Evolutionary conservation across 1,284 basidiomycete species (phyloP).

Genomic region (Coniferiporia weirii): DNA sequence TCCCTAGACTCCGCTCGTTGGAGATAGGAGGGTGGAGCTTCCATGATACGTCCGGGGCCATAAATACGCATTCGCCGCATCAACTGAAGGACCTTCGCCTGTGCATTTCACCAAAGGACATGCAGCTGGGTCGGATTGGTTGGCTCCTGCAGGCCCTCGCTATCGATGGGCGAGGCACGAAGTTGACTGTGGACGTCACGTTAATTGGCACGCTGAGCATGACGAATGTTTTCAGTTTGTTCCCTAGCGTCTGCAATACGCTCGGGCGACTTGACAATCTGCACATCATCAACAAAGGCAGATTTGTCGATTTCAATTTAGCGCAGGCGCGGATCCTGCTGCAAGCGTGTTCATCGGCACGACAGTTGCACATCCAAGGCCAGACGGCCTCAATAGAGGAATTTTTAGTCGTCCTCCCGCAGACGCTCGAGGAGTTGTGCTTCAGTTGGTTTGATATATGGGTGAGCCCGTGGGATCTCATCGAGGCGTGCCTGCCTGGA

Average conservation of each 20-base stretch:
- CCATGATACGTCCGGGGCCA: conserved; percentile 7
- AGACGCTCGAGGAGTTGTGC: conserved; percentile 12
- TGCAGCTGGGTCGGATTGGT: conserved; percentile 13
- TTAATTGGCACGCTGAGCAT: conserved; percentile 15
- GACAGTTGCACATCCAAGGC: conserved; percentile 12
- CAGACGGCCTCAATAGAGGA: conserved; percentile 16
- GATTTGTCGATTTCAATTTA: conserved; percentile 16
- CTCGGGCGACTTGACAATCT: conserved; percentile 5
- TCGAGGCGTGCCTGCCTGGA: conserved; percentile 11
- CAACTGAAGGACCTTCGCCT: conserved; percentile 8
- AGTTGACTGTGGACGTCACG: conserved; percentile 14
- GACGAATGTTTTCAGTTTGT: conserved; percentile 1
- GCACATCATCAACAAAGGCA: conserved; percentile 16
- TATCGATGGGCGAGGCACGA: conserved; percentile 1
- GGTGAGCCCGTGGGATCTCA: conserved; percentile 17
- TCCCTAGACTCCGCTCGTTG: conserved; percentile 6
- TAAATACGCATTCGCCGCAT: neutral
- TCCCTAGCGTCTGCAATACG: conserved; percentile 2
- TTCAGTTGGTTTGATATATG: conserved; percentile 20
- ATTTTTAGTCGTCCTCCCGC: conserved; percentile 15
- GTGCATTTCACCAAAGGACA: conserved; percentile 15
- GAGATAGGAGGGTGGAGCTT: conserved; percentile 18
- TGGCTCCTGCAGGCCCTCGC: conserved; percentile 16
- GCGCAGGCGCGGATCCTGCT: conserved; percentile 13
- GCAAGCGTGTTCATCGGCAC: conserved; percentile 10